Evolutionary conservation across 768 basidiomycete species (phyloP), one percentile per base, ranked within the genome.

Genomic region (Flagelloscypha sp.): DNA sequence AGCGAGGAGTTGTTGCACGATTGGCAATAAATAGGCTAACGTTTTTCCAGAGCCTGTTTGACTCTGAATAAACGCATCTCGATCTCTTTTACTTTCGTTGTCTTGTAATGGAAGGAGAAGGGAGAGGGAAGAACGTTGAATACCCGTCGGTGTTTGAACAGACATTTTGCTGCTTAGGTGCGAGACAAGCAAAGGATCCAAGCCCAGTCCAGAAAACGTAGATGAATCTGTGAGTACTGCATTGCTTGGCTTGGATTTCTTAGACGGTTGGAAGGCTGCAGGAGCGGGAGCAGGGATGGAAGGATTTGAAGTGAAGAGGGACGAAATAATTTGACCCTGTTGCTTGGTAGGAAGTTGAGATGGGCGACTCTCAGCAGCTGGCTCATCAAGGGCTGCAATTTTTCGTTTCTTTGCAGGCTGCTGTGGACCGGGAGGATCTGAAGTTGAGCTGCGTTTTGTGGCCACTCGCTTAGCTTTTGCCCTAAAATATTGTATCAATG

Each of bases 1-100:
- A 1, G 90, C 88, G 23, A 98, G 72, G 35, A 98, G 81, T 55
- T 94, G 90, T 43, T 97, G 88, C 28, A 98, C 74, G 56, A 98
- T 89, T 18, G 94, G 94, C 8, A 98, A 75, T 16, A 98, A 74
- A 63, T 86, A 98, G 3, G 92, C 75, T 16, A 97, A 63, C 0
- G 93, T 97, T 61, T 97, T 98, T 52, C 94, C 94, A 0, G 93
- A 97, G 37, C 94, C 94, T 7, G 94, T 97, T 55, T 97, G 92
- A 9, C 90, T 87, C 57, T 95, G 93, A 37, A 97, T 86, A 57
- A 95, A 93, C 10, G 85, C 74, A 57, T 94, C 90, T 40, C 84
- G 68, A 32, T 63, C 61, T 31, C 47, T 43, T 41, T 58, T 59
- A 43, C 54, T 62, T 18, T 58, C 45, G 6, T 52, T 40, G 6